Conservation (phyloP, 371 early-diverging fungal genomes). For the Circinella umbellata region DNA sequence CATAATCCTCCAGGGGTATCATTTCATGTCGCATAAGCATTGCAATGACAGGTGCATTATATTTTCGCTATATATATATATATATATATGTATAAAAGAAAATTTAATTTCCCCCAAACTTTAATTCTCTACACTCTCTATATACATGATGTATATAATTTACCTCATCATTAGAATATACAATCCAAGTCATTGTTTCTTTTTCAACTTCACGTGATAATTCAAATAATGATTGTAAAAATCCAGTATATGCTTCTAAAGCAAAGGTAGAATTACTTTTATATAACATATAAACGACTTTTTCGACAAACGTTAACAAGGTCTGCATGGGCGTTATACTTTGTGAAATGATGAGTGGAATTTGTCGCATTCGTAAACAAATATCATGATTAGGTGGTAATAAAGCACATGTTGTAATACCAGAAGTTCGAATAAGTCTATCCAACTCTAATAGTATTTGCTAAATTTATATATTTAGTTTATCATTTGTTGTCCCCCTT, state of each 20-base stretch:
- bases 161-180: conserved; percentile 89
- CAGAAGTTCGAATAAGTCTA: conserved; percentile 65
- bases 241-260: conserved; percentile 80
- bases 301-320: conserved; percentile 80
- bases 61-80: conserved; percentile 67
- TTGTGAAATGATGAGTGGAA: conserved; percentile 69
- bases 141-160: background rate
- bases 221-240: conserved; percentile 84
- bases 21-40: conserved; percentile 81
- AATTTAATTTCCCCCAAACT: too few species aligned
- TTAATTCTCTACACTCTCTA: background rate
- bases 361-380: conserved; percentile 73
- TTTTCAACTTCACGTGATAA: conserved; percentile 74
- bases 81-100: too few species aligned
- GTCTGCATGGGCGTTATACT: conserved; percentile 74
- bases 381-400: conserved; percentile 86
- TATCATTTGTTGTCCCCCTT: too few species aligned
- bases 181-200: conserved; percentile 88
- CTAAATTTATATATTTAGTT: conserved; percentile 17
- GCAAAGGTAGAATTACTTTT: conserved; percentile 73
- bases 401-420: conserved; percentile 62
- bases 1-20: conserved; percentile 77
- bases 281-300: conserved; percentile 82
- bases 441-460: conserved; percentile 80
- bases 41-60: conserved; percentile 79